Evolutionary conservation across 129 eudicot species (phyloP), one percentile per base, ranked within the genome.

Genomic region (Sambucus nigra): DNA sequence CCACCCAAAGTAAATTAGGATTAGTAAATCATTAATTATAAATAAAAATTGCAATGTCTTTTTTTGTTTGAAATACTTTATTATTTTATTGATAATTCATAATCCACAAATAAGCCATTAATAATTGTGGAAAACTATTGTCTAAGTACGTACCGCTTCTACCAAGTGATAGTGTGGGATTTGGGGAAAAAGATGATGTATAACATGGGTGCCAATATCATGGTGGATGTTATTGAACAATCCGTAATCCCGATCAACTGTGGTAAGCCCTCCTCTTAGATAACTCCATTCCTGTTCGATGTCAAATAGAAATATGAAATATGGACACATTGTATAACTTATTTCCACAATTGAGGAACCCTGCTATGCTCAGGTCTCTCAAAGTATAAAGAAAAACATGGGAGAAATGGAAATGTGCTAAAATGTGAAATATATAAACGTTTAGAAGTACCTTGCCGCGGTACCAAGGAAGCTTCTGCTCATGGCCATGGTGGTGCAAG

Each of bases 151-250:
- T 60, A 82, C 95, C 11, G 95, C 95, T 58, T 86, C 95, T 20
- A 53, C 51, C 33, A 86, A 59, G 53, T 78, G 93, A 53, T 86
- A 86, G 28, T 86, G 95, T 17, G 95, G 95, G 67, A 86, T 86
- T 73, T 86, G 95, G 26, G 95, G 93, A 67, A 81, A 86, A 38
- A 86, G 95, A 59, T 86, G 95, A 61, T 86, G 95, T 20, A 86
- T 63, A 58, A 86, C 95, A 69, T 86, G 95, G 61, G 93, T 86
- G 55, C 95, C 95, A 24, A 86, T 83, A 35, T 86, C 93, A 32
- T 86, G 93, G 50, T 86, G 95, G 57, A 86, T 86, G 52, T 73
- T 66, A 64, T 83, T 86, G 28, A 86, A 71, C 50, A 69, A 13
- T 44, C 95, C 95, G 11, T 86, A 86, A 26, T 86, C 95, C 0